These are phyloP conservation scores for Bacterosira constricta DNA, from an alignment of 108 stramenopile genomes.

Conservation along the genomic window DNA sequence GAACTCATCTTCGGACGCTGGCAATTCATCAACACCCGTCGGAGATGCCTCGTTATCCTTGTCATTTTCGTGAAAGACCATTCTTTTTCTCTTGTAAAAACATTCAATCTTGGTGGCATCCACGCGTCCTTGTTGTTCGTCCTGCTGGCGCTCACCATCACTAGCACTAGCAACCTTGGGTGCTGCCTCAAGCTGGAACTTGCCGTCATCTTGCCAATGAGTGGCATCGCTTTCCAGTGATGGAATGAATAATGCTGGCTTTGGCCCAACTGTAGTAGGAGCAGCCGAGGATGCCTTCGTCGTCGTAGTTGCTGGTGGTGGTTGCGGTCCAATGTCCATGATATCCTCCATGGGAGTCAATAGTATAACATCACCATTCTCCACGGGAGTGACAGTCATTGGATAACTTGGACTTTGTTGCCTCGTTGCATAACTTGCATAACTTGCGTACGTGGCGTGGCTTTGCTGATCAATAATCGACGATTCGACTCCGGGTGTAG, in stretches of 20 bases:
- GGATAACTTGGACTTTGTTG: neutral
- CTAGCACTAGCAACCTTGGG: neutral
- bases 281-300: neutral
- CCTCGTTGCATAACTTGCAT: neutral
- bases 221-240: neutral
- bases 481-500: neutral
- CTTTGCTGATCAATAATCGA: neutral
- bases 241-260: neutral
- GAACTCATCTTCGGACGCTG: neutral
- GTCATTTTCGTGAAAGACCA: neutral
- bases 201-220: neutral
- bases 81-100: neutral
- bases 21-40: constrained; percentile 13
- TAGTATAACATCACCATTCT: constrained; percentile 28
- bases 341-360: constrained; percentile 7
- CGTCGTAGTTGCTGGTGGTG: neutral
- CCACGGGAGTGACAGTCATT: constrained; percentile 14
- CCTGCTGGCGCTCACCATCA: neutral
- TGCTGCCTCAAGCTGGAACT: too few relatives aligned
- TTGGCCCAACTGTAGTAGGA: neutral
- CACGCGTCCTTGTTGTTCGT: neutral
- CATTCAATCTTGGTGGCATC: neutral
- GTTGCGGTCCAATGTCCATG: constrained; percentile 1
- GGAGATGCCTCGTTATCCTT: neutral
- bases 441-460: neutral